Evolutionary conservation across 495 filamentous ascomycete genomes (phyloP).

Genomic region (Penicillium arizonense): DNA sequence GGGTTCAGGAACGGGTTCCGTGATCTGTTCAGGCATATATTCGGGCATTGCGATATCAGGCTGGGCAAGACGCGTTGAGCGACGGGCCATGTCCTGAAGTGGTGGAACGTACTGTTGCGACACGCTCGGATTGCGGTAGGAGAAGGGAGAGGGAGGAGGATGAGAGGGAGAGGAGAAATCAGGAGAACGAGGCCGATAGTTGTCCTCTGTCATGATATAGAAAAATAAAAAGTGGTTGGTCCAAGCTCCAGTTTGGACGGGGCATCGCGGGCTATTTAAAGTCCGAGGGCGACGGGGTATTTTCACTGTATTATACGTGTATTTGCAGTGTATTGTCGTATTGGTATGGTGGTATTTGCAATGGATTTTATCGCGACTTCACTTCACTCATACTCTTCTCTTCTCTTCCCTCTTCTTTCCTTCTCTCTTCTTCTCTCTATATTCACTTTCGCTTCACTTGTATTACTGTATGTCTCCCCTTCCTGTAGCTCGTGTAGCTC

Average conservation of each 20-base stretch:
- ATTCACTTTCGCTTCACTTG: background rate
- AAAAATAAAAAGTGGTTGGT: conserved; percentile 11
- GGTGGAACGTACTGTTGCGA: conserved; percentile 40
- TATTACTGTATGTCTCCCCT: background rate
- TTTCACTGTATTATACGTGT: conserved; percentile 16
- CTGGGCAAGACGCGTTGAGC: conserved; percentile 42
- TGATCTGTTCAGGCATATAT: conserved; percentile 26
- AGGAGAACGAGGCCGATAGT: conserved; percentile 30
- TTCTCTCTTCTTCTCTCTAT: conserved; percentile 4
- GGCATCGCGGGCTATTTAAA: conserved; percentile 32
- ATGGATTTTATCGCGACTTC: too few relatives aligned
- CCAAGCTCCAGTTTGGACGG: conserved; percentile 20
- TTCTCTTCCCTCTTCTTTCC: background rate
- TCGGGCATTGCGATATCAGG: conserved; percentile 24
- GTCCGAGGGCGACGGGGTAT: conserved; percentile 10
- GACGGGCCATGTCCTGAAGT: conserved; percentile 43
- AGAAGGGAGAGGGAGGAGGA: conserved; percentile 21
- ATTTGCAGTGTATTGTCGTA: too few relatives aligned
- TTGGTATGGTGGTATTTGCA: too few relatives aligned
- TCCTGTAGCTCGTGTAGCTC: conserved; percentile 1
- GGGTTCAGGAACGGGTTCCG: conserved; percentile 10
- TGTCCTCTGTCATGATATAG: conserved; percentile 25
- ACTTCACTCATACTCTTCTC: background rate
- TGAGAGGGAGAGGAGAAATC: conserved; percentile 26
- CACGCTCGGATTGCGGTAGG: conserved; percentile 6